Percentiles rank a stretch among this genome's conserved stretches.
phyloP scores from a whole-genome alignment of 441 rosid genomes.

The Isatis lusitanica region DNA sequence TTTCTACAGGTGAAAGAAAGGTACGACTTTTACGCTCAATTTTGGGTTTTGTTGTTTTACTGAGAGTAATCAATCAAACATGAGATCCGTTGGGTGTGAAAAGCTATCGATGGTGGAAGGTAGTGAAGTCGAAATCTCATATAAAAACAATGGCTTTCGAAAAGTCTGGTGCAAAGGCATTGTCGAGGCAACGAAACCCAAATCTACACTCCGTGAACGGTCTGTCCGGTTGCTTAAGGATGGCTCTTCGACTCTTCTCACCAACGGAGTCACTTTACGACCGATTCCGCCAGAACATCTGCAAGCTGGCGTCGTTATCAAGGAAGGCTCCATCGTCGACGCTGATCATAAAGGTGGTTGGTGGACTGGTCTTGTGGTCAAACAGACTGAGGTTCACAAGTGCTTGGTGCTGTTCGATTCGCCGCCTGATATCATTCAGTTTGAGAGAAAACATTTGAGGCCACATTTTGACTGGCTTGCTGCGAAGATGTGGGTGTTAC shows the following conservation, averaged over 20 bases:
- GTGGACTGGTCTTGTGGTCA: slow-evolving; percentile 52
- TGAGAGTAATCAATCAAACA: background rate
- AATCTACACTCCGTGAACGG: slow-evolving; percentile 31
- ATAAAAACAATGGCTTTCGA: slow-evolving; percentile 40
- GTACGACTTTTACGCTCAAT: background rate
- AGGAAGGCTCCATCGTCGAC: slow-evolving; percentile 40
- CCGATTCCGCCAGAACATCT: slow-evolving; percentile 39
- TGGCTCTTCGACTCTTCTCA: slow-evolving; percentile 36
- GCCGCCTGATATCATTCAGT: slow-evolving; percentile 30
- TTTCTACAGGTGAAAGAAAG: background rate
- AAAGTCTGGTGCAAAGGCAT: slow-evolving; percentile 43
- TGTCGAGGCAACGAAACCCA: slow-evolving; percentile 17
- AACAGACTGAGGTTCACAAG: slow-evolving; percentile 27
- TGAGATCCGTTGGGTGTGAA: background rate
- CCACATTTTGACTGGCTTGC: background rate
- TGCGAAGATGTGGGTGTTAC: background rate
- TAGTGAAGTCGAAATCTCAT: slow-evolving; percentile 37
- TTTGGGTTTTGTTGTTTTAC: background rate
- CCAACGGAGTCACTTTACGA: slow-evolving; percentile 31
- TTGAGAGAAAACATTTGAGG: slow-evolving; percentile 35
- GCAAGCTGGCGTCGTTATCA: slow-evolving; percentile 12
- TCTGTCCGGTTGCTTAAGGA: slow-evolving; percentile 32
- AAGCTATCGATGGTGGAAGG: slow-evolving; percentile 22
- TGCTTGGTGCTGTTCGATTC: slow-evolving; percentile 41
- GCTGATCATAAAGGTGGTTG: slow-evolving; percentile 44